Base-by-base conservation (phyloP, 108 stramenopile species). In the Nitzschia sp. region DNA sequence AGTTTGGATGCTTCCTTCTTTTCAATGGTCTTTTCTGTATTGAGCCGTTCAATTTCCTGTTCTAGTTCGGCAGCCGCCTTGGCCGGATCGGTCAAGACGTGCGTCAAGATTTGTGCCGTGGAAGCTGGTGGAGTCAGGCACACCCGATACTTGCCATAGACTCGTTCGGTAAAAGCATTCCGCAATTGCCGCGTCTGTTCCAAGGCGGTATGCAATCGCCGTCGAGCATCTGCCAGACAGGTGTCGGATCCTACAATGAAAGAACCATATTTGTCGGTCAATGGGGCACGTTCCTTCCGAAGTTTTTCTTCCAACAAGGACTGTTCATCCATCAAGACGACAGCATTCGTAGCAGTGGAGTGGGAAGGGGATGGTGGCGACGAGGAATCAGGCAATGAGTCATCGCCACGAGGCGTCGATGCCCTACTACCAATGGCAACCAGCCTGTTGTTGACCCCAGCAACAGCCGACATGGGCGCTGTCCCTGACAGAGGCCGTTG, bases 171-270 rank as follows among this genome's bases (percentile, higher is more conserved):
- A 59, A 90, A 94, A 17, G 86, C 73, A 34, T 70, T 70, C 36
- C 92, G 76, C 5, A 94, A 68, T 35, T 74, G 55, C 23, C 85
- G 78, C 19, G 90, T 91, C 54, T 94, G 92, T 48, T 88, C 85
- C 48, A 91, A 49, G 30, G 90, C 87, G 26, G 62, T 81, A 42
- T 73, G 78, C 49, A 94, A 71, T 42, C 92, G 79, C 17, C 72
- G 33, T 27, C 92, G 75, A 15, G 90, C 92, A 38, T 84, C 80
- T 42, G 64, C 36, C 23, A 93, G 74, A 35, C 71, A 80, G 17
- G 84, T 87, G 61, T 93, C 92, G 31, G 65, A 67, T 19, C 80
- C 71, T 61, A 71, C 71, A 60, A 93, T 79, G 57, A 71, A 90
- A 18, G 89, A 80, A 34, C 38, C 66, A 48, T 86, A 91, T 35